These are phyloP conservation scores for Aspergillus sp. DNA, from an alignment of 2,329 filamentous ascomycete species.

Conservation along the genomic window DNA sequence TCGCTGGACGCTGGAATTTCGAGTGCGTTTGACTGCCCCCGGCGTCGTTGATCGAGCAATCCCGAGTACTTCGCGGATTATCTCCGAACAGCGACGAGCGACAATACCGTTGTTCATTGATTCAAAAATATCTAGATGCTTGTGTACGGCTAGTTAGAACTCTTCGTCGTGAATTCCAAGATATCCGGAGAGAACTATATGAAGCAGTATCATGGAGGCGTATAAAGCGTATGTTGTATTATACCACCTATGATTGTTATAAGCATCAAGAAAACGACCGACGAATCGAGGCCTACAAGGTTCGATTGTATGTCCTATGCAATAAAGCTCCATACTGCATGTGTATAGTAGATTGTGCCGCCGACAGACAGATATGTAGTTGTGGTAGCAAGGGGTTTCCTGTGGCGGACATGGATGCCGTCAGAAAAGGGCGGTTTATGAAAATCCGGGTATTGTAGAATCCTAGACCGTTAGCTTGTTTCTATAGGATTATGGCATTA, in stretches of 20 bases:
- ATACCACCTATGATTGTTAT: slow-evolving; percentile 33
- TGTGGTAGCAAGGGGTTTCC: slow-evolving; percentile 23
- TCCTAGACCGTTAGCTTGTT: slow-evolving; percentile 19
- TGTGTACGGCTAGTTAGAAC: slow-evolving; percentile 34
- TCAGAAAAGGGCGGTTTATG: slow-evolving; percentile 35
- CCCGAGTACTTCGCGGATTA: slow-evolving; percentile 35
- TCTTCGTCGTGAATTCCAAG: slow-evolving; percentile 23
- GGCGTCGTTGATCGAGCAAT: slow-evolving; percentile 27
- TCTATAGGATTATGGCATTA: not conserved
- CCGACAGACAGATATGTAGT: slow-evolving; percentile 32
- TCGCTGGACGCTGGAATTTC: not conserved
- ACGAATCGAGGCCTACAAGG: slow-evolving; percentile 24
- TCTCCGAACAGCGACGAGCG: slow-evolving; percentile 36
- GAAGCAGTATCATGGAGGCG: slow-evolving; percentile 38
- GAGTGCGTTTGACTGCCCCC: not conserved
- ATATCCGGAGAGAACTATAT: slow-evolving; percentile 25
- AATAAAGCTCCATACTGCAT: slow-evolving; percentile 37
- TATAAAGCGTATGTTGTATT: slow-evolving; percentile 41
- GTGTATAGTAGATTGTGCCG: slow-evolving; percentile 32
- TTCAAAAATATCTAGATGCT: slow-evolving; percentile 36
- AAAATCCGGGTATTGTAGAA: slow-evolving; percentile 38
- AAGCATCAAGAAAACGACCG: not conserved
- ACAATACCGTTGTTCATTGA: slow-evolving; percentile 38
- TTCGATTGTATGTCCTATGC: slow-evolving; percentile 36
- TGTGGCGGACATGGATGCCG: slow-evolving; percentile 22